Evolutionary conservation across 768 basidiomycete genomes (phyloP).

Genomic region (Trametes elegans): DNA sequence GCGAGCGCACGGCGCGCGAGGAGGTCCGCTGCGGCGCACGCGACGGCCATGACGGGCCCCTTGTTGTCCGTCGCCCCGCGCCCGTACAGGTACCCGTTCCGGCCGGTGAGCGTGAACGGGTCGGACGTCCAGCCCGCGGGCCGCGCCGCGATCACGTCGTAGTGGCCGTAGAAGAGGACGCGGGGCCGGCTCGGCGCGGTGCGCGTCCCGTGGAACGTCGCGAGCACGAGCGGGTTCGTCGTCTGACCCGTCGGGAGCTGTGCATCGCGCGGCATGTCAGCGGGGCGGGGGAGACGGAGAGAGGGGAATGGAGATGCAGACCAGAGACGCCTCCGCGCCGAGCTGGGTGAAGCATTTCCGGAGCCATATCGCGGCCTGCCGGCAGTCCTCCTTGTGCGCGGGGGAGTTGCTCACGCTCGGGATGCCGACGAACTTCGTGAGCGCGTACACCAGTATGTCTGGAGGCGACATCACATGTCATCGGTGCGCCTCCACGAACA

Average conservation of each 20-base stretch:
- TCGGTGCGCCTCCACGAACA: not conserved
- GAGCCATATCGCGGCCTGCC: slow-evolving; percentile 92
- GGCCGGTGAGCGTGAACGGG: slow-evolving; percentile 78
- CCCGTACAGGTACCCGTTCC: slow-evolving; percentile 89
- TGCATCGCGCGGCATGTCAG: not conserved
- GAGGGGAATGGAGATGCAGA: slow-evolving; percentile 36
- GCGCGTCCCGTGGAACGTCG: slow-evolving; percentile 76
- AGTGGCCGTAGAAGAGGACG: slow-evolving; percentile 94
- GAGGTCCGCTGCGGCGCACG: slow-evolving; percentile 84
- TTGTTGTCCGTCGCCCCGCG: slow-evolving; percentile 94
- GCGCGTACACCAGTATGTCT: slow-evolving; percentile 77
- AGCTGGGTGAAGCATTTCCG: slow-evolving; percentile 85
- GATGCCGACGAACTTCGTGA: slow-evolving; percentile 84
- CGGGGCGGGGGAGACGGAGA: not conserved
- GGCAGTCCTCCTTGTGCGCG: slow-evolving; percentile 77
- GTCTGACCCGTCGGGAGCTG: slow-evolving; percentile 78
- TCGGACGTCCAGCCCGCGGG: slow-evolving; percentile 75
- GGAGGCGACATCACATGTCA: not conserved
- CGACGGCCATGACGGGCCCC: slow-evolving; percentile 89
- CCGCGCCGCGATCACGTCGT: slow-evolving; percentile 91
- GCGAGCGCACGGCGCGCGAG: slow-evolving; percentile 70
- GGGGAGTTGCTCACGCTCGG: slow-evolving; percentile 78
- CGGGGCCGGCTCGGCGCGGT: slow-evolving; percentile 48
- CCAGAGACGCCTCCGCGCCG: slow-evolving; percentile 78
- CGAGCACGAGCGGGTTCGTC: slow-evolving; percentile 85